Base-by-base conservation (phyloP, 495 filamentous ascomycete genomes). In the Daldinia childiae region DNA sequence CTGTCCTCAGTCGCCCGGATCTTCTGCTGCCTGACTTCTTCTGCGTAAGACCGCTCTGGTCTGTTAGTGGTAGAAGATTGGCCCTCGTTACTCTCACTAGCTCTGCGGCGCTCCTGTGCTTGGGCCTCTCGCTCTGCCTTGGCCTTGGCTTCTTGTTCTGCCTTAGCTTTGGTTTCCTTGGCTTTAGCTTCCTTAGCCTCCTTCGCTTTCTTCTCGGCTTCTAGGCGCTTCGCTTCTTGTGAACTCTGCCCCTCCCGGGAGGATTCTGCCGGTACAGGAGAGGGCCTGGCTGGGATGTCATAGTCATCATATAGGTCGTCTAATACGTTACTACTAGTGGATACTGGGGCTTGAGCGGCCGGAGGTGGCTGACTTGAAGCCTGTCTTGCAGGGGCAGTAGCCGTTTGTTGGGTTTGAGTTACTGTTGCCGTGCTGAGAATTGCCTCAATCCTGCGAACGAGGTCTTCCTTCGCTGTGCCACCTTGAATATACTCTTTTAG, bases 401-500 rank as follows among this genome's bases (percentile, higher is more conserved):
- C 9, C 12, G 64, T 34, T 26, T 61, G 58, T 51, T 64, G 73
- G 32, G 36, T 61, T 32, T 60, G 73, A 11, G 41, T 11, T 14
- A 68, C 27, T 24, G 70, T 19, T 6, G 57, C 27, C 30, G 72
- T 36, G 1, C 48, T 64, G 26, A 90, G 71, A 29, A 81, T 82
- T 36, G 74, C 71, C 3, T 59, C 65, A 12, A 91, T 58, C 9
- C 90, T 84, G 38, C 72, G 77, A 36, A 82, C 68, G 50, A 92
- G 90, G 8, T 88, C 87, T 11, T 87, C 86, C 65, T 86, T 90
- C 19, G 82, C 76, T 2, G 86, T 81, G 3, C 88, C 87, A 19
- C 87, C 77, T 58, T 82, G 79, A n/a, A 92, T 81, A 68, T 91
- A 91, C 74, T 91, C 89, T 62, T 88, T 86, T 19, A 91, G 73